Conservation (phyloP, 2,329 filamentous ascomycete species). For the Metarhizium album region DNA sequence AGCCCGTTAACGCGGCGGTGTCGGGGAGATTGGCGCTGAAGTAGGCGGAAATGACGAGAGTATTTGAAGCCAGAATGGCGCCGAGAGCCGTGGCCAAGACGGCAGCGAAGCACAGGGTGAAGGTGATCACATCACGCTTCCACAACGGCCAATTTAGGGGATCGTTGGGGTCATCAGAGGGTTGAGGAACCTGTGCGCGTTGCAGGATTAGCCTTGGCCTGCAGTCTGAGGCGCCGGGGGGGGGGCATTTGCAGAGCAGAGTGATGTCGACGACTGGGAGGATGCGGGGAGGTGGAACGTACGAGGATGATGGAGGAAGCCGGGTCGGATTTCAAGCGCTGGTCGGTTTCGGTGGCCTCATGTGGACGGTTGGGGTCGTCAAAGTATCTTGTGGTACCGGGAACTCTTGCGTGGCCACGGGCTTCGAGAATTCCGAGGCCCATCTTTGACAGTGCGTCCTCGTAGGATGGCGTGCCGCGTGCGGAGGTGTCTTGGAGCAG, state of each 20-base stretch:
- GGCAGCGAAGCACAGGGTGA: slow-evolving; percentile 66
- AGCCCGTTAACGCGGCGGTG: slow-evolving; percentile 75
- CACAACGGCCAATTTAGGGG: slow-evolving; percentile 78
- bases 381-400: slow-evolving; percentile 57
- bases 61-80: slow-evolving; percentile 81
- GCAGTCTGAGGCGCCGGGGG: neutral
- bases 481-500: neutral
- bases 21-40: slow-evolving; percentile 59
- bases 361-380: slow-evolving; percentile 44
- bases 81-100: slow-evolving; percentile 78
- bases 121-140: slow-evolving; percentile 71
- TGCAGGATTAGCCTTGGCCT: neutral
- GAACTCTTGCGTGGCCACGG: slow-evolving; percentile 55
- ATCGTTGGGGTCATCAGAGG: slow-evolving; percentile 83
- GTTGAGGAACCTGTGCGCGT: slow-evolving; percentile 53
- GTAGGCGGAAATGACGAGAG: slow-evolving; percentile 60
- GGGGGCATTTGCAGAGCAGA: neutral
- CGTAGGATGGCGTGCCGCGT: neutral
- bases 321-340: slow-evolving; percentile 62
- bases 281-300: slow-evolving; percentile 10
- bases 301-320: slow-evolving; percentile 57
- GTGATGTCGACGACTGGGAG: neutral
- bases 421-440: slow-evolving; percentile 62
- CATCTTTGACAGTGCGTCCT: slow-evolving; percentile 17
- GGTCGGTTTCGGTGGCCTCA: slow-evolving; percentile 26